Conservation (phyloP, 768 basidiomycete species). For the Boletus subparvulus region DNA sequence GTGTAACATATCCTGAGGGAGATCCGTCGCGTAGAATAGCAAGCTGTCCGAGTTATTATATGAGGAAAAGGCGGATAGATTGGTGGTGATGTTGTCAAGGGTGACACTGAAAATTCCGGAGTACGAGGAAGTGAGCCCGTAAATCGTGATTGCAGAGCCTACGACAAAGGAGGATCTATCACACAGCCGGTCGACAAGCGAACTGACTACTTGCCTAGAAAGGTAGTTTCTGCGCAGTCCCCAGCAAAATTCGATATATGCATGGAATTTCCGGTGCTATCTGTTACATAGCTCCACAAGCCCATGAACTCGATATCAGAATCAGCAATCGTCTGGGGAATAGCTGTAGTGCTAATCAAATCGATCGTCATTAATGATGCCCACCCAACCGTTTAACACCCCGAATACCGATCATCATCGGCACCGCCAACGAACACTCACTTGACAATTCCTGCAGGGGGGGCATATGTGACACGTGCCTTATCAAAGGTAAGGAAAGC, state of each 20-base stretch:
- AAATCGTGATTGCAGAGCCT: conserved; percentile 64
- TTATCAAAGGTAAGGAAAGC: conserved; percentile 56
- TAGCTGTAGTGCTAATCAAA: conserved; percentile 36
- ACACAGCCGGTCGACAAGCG: neutral
- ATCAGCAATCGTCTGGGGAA: conserved; percentile 42
- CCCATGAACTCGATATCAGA: conserved; percentile 51
- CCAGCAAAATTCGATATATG: conserved; percentile 41
- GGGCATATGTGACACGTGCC: conserved; percentile 48
- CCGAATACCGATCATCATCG: conserved; percentile 6
- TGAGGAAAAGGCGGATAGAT: conserved; percentile 51
- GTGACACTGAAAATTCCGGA: conserved; percentile 60
- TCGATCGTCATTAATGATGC: conserved; percentile 23
- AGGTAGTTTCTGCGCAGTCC: conserved; percentile 43
- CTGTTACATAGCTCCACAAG: conserved; percentile 49
- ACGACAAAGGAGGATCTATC: conserved; percentile 1
- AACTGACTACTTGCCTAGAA: conserved; percentile 44
- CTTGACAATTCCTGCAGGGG: conserved; percentile 34
- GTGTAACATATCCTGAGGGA: conserved; percentile 52
- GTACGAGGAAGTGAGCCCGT: conserved; percentile 56
- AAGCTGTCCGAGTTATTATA: conserved; percentile 52
- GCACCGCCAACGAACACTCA: conserved; percentile 26
- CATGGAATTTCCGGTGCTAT: conserved; percentile 27
- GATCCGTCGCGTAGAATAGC: conserved; percentile 62
- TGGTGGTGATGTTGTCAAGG: conserved; percentile 50
- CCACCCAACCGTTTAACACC: neutral